phyloP scores from a whole-genome alignment of 495 filamentous ascomycete genomes.

The Hypoxylon trugodes region DNA sequence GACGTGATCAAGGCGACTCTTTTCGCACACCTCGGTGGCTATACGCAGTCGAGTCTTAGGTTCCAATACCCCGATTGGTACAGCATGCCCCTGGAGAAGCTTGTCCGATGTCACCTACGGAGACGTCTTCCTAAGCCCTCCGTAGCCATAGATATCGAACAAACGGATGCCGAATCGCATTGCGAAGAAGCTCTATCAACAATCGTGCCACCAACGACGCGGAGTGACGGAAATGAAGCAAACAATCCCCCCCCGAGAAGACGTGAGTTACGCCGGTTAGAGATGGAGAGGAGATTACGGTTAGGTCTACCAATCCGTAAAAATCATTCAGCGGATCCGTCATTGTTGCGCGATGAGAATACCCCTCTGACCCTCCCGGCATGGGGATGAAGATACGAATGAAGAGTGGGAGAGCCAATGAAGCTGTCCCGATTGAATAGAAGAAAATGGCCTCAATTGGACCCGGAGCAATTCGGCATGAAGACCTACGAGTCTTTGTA shows the following conservation, averaged over 20 bases:
- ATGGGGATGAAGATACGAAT: constrained; percentile 28
- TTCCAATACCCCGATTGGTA: constrained; percentile 20
- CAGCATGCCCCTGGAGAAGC: constrained; percentile 22
- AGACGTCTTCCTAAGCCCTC: background rate
- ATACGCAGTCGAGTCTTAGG: constrained; percentile 23
- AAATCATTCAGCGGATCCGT: constrained; percentile 3
- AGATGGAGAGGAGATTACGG: background rate
- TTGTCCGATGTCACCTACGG: constrained; percentile 30
- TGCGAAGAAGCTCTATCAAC: constrained; percentile 10
- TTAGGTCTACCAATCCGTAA: background rate
- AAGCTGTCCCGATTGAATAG: constrained; percentile 23
- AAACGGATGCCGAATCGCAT: constrained; percentile 7
- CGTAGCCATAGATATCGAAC: background rate
- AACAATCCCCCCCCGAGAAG: background rate
- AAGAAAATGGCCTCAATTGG: constrained; percentile 21
- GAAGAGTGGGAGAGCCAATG: constrained; percentile 18
- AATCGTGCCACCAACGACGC: background rate
- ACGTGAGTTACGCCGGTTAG: constrained; percentile 5
- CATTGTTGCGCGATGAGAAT: constrained; percentile 11
- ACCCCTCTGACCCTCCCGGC: constrained; percentile 1
- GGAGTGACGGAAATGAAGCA: background rate
- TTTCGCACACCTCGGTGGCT: constrained; percentile 20
- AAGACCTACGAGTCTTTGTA: constrained; percentile 20
- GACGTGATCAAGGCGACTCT: constrained; percentile 20
- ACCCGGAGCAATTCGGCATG: constrained; percentile 31